Conservation (phyloP, 192 early-diverging fungal genomes). For the Physocladia obscura region DNA sequence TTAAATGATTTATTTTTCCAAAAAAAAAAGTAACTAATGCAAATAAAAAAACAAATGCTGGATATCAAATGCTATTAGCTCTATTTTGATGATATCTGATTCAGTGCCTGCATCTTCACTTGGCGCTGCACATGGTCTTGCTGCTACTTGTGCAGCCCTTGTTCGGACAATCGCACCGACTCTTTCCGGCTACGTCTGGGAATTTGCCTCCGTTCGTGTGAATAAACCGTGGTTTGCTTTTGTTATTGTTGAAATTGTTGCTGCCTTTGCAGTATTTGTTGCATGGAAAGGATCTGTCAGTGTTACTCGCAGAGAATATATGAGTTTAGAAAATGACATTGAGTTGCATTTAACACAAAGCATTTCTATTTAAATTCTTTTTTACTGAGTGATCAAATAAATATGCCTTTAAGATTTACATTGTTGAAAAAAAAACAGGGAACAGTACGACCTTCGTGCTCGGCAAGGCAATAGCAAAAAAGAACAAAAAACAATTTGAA, state of each 20-base stretch:
- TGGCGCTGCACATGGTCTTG: conserved; percentile 43
- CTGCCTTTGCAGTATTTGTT: not conserved
- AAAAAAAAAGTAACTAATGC: not conserved
- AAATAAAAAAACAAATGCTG: no score
- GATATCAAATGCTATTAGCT: not conserved
- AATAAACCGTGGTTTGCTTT: conserved; percentile 16
- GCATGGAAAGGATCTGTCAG: not conserved
- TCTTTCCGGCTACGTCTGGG: conserved; percentile 40
- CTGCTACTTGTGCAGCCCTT: conserved; percentile 41
- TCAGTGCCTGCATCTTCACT: conserved; percentile 19
- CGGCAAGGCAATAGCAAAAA: no score
- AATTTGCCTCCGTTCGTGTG: conserved; percentile 15
- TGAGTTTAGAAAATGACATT: no score
- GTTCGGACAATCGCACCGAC: conserved; percentile 38
- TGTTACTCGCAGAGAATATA: no score
- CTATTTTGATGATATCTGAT: conserved; percentile 45
- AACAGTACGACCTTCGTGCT: no score
- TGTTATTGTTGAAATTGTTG: conserved; percentile 8
- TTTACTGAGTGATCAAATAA: no score
- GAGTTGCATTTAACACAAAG: no score
- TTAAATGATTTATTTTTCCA: no score
- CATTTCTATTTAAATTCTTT: no score
- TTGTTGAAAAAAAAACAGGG: not conserved
- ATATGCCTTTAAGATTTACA: no score
- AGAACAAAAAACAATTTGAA: not conserved